phyloP scores from a whole-genome alignment of 306 rosid genomes.

The Cajanus cajan region DNA sequence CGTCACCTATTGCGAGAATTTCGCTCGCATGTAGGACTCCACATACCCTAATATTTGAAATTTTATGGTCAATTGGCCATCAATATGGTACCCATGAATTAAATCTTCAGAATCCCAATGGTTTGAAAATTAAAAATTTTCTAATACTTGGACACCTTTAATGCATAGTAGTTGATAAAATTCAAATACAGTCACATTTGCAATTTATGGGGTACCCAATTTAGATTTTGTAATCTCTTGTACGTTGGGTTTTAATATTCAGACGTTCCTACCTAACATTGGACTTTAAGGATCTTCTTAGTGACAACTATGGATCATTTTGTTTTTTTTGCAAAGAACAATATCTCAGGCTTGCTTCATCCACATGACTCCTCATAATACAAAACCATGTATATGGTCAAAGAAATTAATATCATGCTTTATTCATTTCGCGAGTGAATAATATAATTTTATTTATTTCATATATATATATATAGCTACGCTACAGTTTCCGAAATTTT shows the following conservation, averaged over 20 bases:
- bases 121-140: not conserved
- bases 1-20: not conserved
- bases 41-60: not conserved
- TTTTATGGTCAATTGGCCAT: not conserved
- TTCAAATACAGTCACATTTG: not conserved
- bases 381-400: not conserved
- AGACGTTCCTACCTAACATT: not conserved
- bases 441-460: not conserved
- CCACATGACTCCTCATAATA: not conserved
- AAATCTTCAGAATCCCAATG: not conserved
- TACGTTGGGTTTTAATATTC: not conserved
- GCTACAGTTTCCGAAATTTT: too few relatives aligned
- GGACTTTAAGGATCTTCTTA: not conserved
- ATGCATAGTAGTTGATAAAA: not conserved
- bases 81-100: not conserved
- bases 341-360: not conserved
- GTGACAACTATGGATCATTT: not conserved
- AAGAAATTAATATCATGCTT: not conserved
- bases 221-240: not conserved
- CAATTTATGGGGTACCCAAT: not conserved
- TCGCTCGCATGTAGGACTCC: conserved; percentile 35
- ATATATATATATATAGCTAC: too few relatives aligned
- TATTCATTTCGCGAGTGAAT: not conserved
- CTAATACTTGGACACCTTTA: not conserved
- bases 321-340: not conserved